These are phyloP conservation scores for Solanum pimpinellifolium DNA, from an alignment of 257 asterid species.

Conservation along the genomic window DNA sequence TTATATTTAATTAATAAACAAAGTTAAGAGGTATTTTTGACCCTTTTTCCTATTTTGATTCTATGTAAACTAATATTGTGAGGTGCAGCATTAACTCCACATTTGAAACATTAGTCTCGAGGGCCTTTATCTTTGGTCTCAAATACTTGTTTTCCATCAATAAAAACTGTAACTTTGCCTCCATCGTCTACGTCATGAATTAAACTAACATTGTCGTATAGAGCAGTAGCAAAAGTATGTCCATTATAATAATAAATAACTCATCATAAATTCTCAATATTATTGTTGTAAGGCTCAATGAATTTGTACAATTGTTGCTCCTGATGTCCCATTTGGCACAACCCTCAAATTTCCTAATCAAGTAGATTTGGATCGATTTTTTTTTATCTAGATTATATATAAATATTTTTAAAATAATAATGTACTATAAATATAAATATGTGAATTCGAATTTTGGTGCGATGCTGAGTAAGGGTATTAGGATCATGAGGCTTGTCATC, in stretches of 20 bases:
- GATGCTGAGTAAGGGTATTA: constrained; percentile 20
- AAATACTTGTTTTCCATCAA: constrained; percentile 11
- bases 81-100: constrained; percentile 29
- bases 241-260: background rate
- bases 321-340: background rate
- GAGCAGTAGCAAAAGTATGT: background rate
- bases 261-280: constrained; percentile 15
- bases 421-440: background rate
- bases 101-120: constrained; percentile 20
- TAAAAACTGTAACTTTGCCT: constrained; percentile 14
- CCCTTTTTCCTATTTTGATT: background rate
- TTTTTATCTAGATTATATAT: background rate
- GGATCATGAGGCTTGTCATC: constrained; percentile 22
- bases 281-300: constrained; percentile 14
- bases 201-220: constrained; percentile 8
- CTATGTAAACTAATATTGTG: constrained; percentile 5
- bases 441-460: constrained; percentile 17
- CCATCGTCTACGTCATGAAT: constrained; percentile 16
- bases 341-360: background rate
- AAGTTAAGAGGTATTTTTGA: too few relatives aligned
- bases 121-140: constrained; percentile 15
- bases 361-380: too few relatives aligned
- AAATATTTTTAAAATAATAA: background rate
- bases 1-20: too few relatives aligned
- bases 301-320: background rate